Base-by-base conservation (phyloP, 306 rosid genomes). In the Castanea sativa region DNA sequence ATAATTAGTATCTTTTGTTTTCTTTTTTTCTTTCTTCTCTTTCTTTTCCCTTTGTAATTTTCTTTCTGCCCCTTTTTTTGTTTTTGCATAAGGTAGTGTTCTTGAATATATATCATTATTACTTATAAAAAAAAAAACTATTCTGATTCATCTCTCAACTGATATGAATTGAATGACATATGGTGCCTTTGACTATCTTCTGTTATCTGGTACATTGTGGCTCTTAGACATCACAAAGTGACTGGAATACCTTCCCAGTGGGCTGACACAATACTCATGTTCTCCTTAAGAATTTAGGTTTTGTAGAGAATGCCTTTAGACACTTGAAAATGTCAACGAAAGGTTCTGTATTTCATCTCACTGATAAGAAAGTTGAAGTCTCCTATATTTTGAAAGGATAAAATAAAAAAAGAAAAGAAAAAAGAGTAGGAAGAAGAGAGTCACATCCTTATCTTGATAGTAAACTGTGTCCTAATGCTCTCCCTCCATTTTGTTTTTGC, bases 401-500 rank as follows among this genome's bases (percentile, higher is more conserved):
- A 53, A n/a, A 51, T 20, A 19, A 25, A 1, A 71, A 7, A 43
- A 41, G 4, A 68, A 55, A 51, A 32, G 12, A 18, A 2, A 71
- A 7, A 43, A 57, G 6, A 68, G 38, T 18, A 20, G 10, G 32
- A 64, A 3, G 70, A 32, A 67, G 51, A 33, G 6, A 18, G 10
- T 67, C 5, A 3, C 16, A 19, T 35, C 16, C 14, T 35, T 67
- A 1, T 67, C 43, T 35, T 67, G 52, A 67, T 21, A 8, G n/a
- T 35, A 67, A 18, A n/a, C 27, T 20, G 19, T 33, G 7, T 67
- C 72, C 15, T 67, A 33, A 67, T 9, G 35, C 45, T 33, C 16
- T 80, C 49, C 41, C 38, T 56, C 49, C 58, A 23, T 80, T 65
- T n/a, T 80, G 23, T 76, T 79, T 45, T 70, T 78, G 68, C 75